Conservation (phyloP, 176 grass and related monocot species). For the Pontederia crassipes region DNA sequence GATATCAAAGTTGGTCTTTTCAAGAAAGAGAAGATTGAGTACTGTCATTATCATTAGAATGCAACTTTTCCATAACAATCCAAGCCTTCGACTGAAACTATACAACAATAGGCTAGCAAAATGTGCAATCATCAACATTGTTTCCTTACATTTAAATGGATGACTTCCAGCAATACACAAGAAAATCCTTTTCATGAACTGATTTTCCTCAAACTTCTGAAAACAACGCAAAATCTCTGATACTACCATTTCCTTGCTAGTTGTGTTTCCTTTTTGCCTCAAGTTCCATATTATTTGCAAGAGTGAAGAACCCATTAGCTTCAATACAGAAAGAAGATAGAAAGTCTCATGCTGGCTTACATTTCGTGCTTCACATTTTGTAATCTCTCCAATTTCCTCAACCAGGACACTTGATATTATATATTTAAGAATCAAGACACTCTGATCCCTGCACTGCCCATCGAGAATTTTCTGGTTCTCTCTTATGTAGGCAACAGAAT, state of each 20-base stretch:
- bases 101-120: constrained; percentile 33
- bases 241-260: not conserved
- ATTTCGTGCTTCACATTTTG: not conserved
- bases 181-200: constrained; percentile 23
- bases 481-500: constrained; percentile 4
- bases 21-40: constrained; percentile 40
- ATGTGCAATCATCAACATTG: constrained; percentile 36
- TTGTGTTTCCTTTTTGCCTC: not conserved
- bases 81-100: constrained; percentile 39
- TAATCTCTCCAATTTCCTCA: not conserved
- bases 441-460: not conserved
- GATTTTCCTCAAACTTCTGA: constrained; percentile 19
- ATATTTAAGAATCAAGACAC: constrained; percentile 11
- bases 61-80: constrained; percentile 42
- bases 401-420: constrained; percentile 3
- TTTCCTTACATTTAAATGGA: constrained; percentile 6
- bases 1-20: constrained; percentile 21
- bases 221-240: constrained; percentile 1
- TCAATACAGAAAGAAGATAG: constrained; percentile 6
- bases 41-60: constrained; percentile 53
- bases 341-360: not conserved
- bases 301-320: constrained; percentile 19
- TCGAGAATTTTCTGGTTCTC: not conserved
- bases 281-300: constrained; percentile 7
- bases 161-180: constrained; percentile 7